phyloP scores from a whole-genome alignment of 495 filamentous ascomycete species.

The Penicillium arizonense region DNA sequence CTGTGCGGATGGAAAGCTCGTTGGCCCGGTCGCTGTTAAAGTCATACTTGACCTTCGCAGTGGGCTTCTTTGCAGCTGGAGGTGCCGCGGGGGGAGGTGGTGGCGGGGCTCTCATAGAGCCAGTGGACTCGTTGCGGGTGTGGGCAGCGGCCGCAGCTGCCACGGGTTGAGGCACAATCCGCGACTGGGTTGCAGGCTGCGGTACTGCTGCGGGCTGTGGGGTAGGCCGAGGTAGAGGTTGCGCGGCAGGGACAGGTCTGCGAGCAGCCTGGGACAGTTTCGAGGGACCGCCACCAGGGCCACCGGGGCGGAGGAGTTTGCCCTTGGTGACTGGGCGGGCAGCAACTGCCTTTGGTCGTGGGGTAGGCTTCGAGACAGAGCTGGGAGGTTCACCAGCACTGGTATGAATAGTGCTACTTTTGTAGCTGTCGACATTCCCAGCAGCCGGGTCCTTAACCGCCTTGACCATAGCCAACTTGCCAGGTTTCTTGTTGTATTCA shows the following conservation, averaged over 20 bases:
- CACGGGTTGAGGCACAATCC: slow-evolving; percentile 45
- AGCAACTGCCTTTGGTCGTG: slow-evolving; percentile 77
- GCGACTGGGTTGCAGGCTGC: slow-evolving; percentile 35
- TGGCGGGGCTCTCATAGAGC: slow-evolving; percentile 60
- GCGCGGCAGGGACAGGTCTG: slow-evolving; percentile 30
- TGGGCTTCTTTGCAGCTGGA: slow-evolving; percentile 67
- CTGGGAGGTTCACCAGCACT: slow-evolving; percentile 78
- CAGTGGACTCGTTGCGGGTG: slow-evolving; percentile 49
- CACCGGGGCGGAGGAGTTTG: slow-evolving; percentile 86
- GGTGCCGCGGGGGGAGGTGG: slow-evolving; percentile 70
- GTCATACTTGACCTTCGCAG: slow-evolving; percentile 82
- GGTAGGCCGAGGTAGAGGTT: slow-evolving; percentile 36
- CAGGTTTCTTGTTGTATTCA: slow-evolving; percentile 98
- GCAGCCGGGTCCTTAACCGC: slow-evolving; percentile 78
- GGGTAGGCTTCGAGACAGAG: slow-evolving; percentile 80
- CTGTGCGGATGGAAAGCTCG: slow-evolving; percentile 73
- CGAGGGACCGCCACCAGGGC: slow-evolving; percentile 76
- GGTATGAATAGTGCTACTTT: slow-evolving; percentile 88
- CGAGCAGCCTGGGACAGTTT: slow-evolving; percentile 57
- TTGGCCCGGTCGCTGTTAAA: slow-evolving; percentile 77
- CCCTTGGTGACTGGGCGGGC: slow-evolving; percentile 86
- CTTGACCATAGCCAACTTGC: slow-evolving; percentile 85
- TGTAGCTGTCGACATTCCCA: slow-evolving; percentile 79
- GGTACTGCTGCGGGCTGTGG: slow-evolving; percentile 47
- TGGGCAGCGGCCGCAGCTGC: slow-evolving; percentile 48